Evolutionary conservation across 1,284 basidiomycete genomes (phyloP).

Genomic region (Microbotryum violaceum): DNA sequence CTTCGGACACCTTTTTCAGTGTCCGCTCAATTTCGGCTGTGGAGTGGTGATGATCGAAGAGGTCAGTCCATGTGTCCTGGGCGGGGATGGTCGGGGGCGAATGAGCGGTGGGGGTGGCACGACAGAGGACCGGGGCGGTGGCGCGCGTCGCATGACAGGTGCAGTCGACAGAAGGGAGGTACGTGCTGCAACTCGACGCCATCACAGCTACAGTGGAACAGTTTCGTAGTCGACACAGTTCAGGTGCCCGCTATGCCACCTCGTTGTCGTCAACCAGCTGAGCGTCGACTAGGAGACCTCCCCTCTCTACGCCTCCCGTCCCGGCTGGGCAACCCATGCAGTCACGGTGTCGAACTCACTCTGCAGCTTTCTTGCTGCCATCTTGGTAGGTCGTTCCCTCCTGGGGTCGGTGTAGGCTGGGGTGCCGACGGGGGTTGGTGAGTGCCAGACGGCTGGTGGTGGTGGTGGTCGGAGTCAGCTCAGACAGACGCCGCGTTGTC

Average conservation of each 20-base stretch:
- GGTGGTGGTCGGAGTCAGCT: not conserved
- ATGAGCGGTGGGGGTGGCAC: not conserved
- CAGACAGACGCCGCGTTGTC: not conserved
- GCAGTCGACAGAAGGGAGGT: too few relatives aligned
- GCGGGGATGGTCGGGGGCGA: not conserved
- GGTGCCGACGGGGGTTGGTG: not conserved
- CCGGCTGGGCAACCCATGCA: not conserved
- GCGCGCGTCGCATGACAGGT: not conserved
- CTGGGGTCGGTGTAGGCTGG: not conserved
- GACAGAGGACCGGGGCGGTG: not conserved
- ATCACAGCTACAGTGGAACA: not conserved
- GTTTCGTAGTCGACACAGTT: not conserved
- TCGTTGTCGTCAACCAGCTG: too few relatives aligned
- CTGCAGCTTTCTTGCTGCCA: conserved; percentile 37
- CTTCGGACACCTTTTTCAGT: conserved; percentile 85
- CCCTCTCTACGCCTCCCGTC: not conserved
- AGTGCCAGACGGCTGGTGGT: not conserved
- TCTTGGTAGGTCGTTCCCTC: conserved; percentile 10
- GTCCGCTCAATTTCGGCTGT: conserved; percentile 93
- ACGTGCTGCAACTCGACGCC: not conserved
- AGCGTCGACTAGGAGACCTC: not conserved
- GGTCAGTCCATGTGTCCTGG: too few relatives aligned
- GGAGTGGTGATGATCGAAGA: too few relatives aligned
- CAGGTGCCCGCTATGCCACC: too few relatives aligned
- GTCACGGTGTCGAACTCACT: conserved; percentile 18